phyloP scores from a whole-genome alignment of 2,329 filamentous ascomycete genomes.

The Ilyonectria robusta region DNA sequence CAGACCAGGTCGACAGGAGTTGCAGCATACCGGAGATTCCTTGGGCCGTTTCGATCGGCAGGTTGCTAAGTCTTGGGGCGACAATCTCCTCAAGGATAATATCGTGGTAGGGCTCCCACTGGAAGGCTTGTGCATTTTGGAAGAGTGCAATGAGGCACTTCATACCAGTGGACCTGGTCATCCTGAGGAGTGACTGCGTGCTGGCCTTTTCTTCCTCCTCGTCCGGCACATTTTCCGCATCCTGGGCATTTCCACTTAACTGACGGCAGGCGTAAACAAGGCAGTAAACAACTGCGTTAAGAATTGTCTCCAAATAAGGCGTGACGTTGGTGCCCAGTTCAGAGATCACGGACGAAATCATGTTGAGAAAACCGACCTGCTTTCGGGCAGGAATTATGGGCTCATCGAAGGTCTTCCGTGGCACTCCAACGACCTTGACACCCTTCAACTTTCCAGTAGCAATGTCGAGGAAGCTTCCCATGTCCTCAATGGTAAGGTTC shows the following conservation, averaged over 20 bases:
- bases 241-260: constrained; percentile 60
- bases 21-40: constrained; percentile 87
- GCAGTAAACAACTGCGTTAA: constrained; percentile 87
- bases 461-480: constrained; percentile 87
- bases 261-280: constrained; percentile 78
- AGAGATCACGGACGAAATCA: constrained; percentile 89
- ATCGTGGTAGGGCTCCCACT: constrained; percentile 80
- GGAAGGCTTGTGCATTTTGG: constrained; percentile 76
- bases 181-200: constrained; percentile 72
- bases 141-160: constrained; percentile 88
- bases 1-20: constrained; percentile 86
- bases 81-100: constrained; percentile 82
- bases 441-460: constrained; percentile 79
- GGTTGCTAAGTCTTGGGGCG: constrained; percentile 80
- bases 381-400: constrained; percentile 79
- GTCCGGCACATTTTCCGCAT: constrained; percentile 54
- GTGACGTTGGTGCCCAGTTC: constrained; percentile 83
- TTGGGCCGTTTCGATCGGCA: constrained; percentile 89
- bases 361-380: constrained; percentile 92
- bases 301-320: constrained; percentile 76
- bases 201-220: constrained; percentile 61
- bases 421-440: constrained; percentile 69
- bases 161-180: constrained; percentile 79
- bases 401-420: constrained; percentile 67
- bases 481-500: constrained; percentile 80